These are phyloP conservation scores for Sphaerulina vaccinii DNA, from an alignment of 2,329 filamentous ascomycete genomes.

Conservation along the genomic window DNA sequence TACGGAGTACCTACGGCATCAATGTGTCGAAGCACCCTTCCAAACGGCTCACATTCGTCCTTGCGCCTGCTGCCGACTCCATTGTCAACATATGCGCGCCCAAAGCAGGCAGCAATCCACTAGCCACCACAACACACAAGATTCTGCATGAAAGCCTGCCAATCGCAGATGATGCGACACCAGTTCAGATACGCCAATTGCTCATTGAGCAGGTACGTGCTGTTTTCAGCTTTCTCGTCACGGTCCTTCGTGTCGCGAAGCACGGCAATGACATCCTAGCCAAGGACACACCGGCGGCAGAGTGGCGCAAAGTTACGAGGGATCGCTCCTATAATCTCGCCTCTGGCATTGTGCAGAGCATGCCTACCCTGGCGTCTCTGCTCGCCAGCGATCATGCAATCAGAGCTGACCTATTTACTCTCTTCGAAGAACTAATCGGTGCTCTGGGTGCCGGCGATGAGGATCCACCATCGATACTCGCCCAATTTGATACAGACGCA, in stretches of 20 bases:
- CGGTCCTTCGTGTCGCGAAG: conserved; percentile 25
- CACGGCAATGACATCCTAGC: conserved; percentile 13
- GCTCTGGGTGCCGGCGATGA: conserved; percentile 39
- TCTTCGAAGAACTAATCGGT: conserved; percentile 28
- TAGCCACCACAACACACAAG: conserved; percentile 20
- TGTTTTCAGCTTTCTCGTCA: conserved; percentile 21
- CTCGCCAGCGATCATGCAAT: conserved; percentile 27
- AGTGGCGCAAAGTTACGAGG: conserved; percentile 4
- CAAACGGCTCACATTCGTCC: conserved; percentile 56
- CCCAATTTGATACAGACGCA: conserved; percentile 77
- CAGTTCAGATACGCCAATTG: conserved; percentile 18
- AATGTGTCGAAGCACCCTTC: conserved; percentile 57
- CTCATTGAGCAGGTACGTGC: conserved; percentile 25
- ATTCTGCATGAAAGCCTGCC: conserved; percentile 23
- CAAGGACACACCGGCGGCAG: neutral
- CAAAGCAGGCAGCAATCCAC: conserved; percentile 17
- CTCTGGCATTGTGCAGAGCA: conserved; percentile 21
- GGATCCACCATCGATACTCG: conserved; percentile 93
- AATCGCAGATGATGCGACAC: conserved; percentile 24
- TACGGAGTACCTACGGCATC: conserved; percentile 72
- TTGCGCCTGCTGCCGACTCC: conserved; percentile 72
- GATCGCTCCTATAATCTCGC: conserved; percentile 20
- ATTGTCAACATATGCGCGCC: conserved; percentile 67
- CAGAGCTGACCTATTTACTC: conserved; percentile 25
- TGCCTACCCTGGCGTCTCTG: conserved; percentile 28